Evolutionary conservation across 192 early-diverging fungal genomes (phyloP).

Genomic region (Entophlyctis luteolus): DNA sequence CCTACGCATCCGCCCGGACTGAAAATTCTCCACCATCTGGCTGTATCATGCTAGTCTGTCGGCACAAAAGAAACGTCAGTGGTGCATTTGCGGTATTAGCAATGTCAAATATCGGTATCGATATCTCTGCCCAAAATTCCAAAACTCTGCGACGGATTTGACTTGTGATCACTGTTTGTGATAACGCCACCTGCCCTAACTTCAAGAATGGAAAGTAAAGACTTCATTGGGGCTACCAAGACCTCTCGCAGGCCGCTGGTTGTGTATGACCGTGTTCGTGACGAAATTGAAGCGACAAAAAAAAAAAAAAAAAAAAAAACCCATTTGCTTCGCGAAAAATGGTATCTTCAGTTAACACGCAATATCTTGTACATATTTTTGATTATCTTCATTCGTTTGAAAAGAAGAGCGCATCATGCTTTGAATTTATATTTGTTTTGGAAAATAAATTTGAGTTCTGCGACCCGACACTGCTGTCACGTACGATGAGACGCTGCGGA

Average conservation of each 20-base stretch:
- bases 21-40: too few species aligned
- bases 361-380: too few species aligned
- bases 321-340: neutral
- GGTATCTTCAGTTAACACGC: neutral
- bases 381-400: too few species aligned
- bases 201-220: constrained; percentile 21
- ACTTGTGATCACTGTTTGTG: constrained; percentile 35
- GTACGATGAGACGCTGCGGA: neutral
- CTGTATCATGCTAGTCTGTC: too few species aligned
- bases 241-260: constrained; percentile 29
- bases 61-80: constrained; percentile 32
- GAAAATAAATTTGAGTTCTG: constrained; percentile 8
- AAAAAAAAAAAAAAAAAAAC: constrained; percentile 27
- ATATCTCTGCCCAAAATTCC: constrained; percentile 27
- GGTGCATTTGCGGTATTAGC: constrained; percentile 26
- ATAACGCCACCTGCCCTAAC: constrained; percentile 29
- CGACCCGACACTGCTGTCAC: neutral
- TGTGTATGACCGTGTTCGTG: constrained; percentile 19
- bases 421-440: too few species aligned
- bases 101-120: constrained; percentile 25
- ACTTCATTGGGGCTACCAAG: constrained; percentile 34
- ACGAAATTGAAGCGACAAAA: constrained; percentile 29
- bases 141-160: constrained; percentile 31
- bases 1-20: too few species aligned
- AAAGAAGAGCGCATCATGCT: too few species aligned